Base-by-base conservation (phyloP, 371 early-diverging fungal species). In the Lichtheimia ornata region DNA sequence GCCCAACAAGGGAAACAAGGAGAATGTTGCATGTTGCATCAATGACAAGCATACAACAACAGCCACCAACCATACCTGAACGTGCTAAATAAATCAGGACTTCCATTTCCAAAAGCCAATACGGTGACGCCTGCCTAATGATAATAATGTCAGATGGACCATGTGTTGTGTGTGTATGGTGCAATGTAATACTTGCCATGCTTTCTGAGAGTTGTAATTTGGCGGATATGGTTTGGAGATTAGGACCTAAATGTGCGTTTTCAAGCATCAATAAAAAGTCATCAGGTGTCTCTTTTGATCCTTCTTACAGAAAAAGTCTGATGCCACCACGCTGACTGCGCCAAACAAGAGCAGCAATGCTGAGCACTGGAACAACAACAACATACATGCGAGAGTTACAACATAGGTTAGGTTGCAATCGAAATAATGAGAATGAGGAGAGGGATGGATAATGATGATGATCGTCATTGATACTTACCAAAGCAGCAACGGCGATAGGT, bases 71-170 rank as follows among this genome's bases (percentile, higher is more conserved):
- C n/a, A 25, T 74, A 76, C 82, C 78, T 81, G 56, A 91, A 89
- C 0, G 91, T 93, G 47, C 88, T 83, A 59, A 93, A 90, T 53
- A 94, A 62, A 58, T 94, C 94, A 3, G 94, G 91, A 22, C 91
- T 89, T 13, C 90, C 94, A 68, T 94, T 94, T 12, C 94, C 94
- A 42, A 94, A 82, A 0, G 94, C 94, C 40, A 94, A 65, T 63
- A 94, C 82, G 0, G 94, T 93, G 5, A 94, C 93, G 14, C 94
- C 94, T 3, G 94, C 94, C 82, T 87, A 56, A 15, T 52, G 18
- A 27, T 24, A 6, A 51, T 5, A 14, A 5, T 27, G 15, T 18
- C 22, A 12, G 35, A 24, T 56, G 35, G 52, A 18, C n/a, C n/a
- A n/a, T 41, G 17, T 1, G 5, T 24, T 25, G 9, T 9, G 9